Base-by-base conservation (phyloP, 2,329 filamentous ascomycete species). In the Sporothrix globosa region DNA sequence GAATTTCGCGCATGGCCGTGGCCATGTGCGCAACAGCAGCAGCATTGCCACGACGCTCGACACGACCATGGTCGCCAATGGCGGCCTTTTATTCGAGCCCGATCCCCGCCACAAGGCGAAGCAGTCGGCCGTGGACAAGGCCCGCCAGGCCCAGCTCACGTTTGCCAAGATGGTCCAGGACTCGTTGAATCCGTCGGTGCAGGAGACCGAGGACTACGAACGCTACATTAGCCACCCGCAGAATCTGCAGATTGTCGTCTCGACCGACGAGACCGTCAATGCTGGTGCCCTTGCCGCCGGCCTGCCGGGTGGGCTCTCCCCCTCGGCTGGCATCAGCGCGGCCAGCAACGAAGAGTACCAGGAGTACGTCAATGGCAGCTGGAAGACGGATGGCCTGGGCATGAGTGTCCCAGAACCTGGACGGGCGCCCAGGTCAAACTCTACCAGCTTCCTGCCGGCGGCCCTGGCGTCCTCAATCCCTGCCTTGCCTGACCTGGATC, bases 191-290 rank as follows among this genome's bases (percentile, higher is more conserved):
- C 96, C 96, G 1, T 90, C 88, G 0, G 92, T 99, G 50, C 86
- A 88, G 52, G 95, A 98, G 81, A 88, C 89, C 30, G 89, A 91
- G 61, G 96, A 98, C 78, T 99, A 99, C 78, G 87, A 90, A 71
- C 88, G 91, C 30, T 99, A 98, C 80, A 89, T 99, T 74, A 88
- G 87, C 63, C 96, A 99, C 77, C 94, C 96, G 1, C 90, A 97
- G 70, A 94, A 91, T 69, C 88, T 99, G 0, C 93, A 95, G 0
- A 85, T 99, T 1, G 92, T 96, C 0, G 85, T 92, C 1, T 91
- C 90, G 4, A 88, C 85, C 52, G 89, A 92, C 71, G 85, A 87
- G 3, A 88, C 58, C n/a, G 34, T 39, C 17, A 41, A 21, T 21
- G 39, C 13, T 17, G 17, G 39, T 10, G 30, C n/a, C 5, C 34